Percentiles rank a stretch among this genome's conserved stretches.
Evolutionary conservation across 1,284 basidiomycete species (phyloP).

Genomic region (Papiliotrema terrestris): DNA sequence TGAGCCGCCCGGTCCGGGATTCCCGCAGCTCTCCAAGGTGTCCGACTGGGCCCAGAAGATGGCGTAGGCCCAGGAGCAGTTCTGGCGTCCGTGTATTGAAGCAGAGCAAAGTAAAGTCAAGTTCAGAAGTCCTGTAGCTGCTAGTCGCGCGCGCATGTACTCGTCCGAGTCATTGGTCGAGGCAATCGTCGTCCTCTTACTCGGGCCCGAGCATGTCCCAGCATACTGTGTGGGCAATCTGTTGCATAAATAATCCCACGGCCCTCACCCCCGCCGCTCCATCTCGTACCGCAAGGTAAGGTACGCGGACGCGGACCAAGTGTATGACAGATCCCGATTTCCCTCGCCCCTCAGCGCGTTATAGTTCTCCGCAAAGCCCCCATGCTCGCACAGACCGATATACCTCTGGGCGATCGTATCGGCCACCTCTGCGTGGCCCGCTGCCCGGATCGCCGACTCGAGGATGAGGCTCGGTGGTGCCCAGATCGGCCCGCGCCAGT

Average conservation of each 20-base stretch:
- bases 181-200: no score
- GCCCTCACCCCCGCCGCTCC: background rate
- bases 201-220: no score
- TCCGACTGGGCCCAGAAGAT: slow-evolving; percentile 54
- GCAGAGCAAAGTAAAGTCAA: background rate
- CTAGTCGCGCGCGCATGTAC: no score
- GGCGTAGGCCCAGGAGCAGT: slow-evolving; percentile 11
- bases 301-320: slow-evolving; percentile 6
- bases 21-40: slow-evolving; percentile 55
- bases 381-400: slow-evolving; percentile 2
- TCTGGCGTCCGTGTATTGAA: background rate
- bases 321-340: slow-evolving; percentile 7
- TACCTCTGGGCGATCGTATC: background rate
- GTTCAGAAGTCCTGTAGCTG: no score
- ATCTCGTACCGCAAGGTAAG: background rate
- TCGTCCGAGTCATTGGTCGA: no score
- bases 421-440: background rate
- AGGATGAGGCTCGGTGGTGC: slow-evolving; percentile 7
- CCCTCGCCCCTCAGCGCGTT: slow-evolving; percentile 1
- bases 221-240: no score
- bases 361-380: slow-evolving; percentile 7
- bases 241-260: no score
- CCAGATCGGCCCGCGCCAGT: slow-evolving; percentile 9
- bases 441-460: background rate
- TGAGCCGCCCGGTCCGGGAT: slow-evolving; percentile 52